Evolutionary conservation across 164 flowering plant species (phyloP), one percentile per base, ranked within the genome.

Genomic region (Cinnamomum micranthum): DNA sequence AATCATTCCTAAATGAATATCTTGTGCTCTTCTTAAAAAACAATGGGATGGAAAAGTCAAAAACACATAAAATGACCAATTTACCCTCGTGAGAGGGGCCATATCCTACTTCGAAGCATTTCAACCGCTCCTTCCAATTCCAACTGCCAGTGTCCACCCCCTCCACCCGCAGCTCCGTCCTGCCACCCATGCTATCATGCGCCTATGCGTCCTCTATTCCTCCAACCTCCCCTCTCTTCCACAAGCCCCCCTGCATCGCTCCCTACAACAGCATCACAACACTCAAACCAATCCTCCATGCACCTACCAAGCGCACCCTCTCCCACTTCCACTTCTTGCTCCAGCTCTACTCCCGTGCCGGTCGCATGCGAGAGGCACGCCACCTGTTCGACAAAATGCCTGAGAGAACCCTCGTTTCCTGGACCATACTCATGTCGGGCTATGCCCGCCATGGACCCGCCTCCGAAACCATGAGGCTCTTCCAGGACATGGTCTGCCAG

Each of bases 401-500:
- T 12, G 70, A 72, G 2, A 76, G 75, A 64, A 78, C 80, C 71
- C 72, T 83, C 5, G 25, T 83, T 5, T 74, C 83, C 5, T 83
- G 83, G 85, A 80, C 85, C 11, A 64, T 83, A 41, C 76, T 82
- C 68, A 76, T 80, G 79, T 78, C 85, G 0, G 82, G 82, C 33
- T 82, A 82, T 13, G 62, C 80, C 55, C 77, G 80, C 28, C 78
- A 82, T 24, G 82, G 82, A 0, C 76, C 69, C 10, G 73, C 74
- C 25, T 14, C 27, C 4, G 76, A 76, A 23, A 70, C 80, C 14
- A 74, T 82, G 33, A 20, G n/a, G 25, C 12, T 82, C 28, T 82
- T 82, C 68, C 69, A 25, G 47, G 33, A 50, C 24, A 73, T 82
- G 82, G 15, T 80, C 31, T 65, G 25, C 31, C 52, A 59, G 69